These are phyloP conservation scores for Silene conica DNA, from an alignment of 148 eudicot genomes.

Conservation along the genomic window DNA sequence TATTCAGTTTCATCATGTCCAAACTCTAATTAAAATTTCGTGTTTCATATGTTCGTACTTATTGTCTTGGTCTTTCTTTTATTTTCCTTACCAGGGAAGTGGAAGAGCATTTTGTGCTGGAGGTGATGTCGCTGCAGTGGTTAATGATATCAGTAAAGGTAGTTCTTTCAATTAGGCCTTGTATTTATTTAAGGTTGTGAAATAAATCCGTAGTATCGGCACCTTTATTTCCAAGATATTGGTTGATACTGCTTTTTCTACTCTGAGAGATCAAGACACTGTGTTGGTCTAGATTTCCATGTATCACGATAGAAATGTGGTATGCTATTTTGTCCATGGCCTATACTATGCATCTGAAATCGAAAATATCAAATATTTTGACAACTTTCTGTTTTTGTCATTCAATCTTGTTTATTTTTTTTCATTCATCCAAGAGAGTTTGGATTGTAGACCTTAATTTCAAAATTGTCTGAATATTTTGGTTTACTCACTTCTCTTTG, in stretches of 20 bases:
- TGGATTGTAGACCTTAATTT: not conserved
- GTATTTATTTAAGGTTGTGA: not conserved
- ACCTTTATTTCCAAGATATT: not conserved
- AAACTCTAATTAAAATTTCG: not conserved
- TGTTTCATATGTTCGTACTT: not conserved
- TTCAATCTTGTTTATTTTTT: not conserved
- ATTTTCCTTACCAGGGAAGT: slow-evolving; percentile 46
- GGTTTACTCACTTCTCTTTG: not conserved
- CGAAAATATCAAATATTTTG: not conserved
- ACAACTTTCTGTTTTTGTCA: not conserved
- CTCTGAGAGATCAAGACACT: not conserved
- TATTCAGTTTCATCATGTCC: not conserved
- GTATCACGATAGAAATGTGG: not conserved
- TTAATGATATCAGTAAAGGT: slow-evolving; percentile 53
- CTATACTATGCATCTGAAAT: not conserved
- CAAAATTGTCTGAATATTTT: not conserved
- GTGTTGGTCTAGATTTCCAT: not conserved
- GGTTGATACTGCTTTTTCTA: not conserved
- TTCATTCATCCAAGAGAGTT: not conserved
- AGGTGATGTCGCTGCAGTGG: slow-evolving; percentile 83
- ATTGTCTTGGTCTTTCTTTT: not conserved
- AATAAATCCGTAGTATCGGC: not conserved
- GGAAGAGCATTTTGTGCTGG: slow-evolving; percentile 97
- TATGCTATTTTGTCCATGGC: not conserved
- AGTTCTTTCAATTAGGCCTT: slow-evolving; percentile 10